A percentile compares a stretch with the other conserved stretches of the same genome.
Conservation (phyloP, 176 grass and related monocot genomes). For the Dactylis glomerata region DNA sequence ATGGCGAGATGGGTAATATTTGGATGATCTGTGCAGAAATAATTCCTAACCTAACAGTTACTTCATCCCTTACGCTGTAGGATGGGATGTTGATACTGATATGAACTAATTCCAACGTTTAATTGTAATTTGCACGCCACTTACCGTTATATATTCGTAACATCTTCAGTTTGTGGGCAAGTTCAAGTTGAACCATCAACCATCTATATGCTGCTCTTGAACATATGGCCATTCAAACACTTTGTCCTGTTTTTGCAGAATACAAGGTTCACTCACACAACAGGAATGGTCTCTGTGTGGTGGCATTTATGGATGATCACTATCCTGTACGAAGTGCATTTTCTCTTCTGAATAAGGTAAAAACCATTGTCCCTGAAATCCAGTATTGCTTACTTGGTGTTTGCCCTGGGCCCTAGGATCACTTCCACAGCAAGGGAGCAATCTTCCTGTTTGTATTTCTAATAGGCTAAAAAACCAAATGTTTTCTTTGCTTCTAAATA, state of each 20-base stretch:
- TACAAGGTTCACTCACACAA: slow-evolving; percentile 95
- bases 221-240: not conserved
- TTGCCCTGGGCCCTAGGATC: not conserved
- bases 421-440: not conserved
- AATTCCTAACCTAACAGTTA: not conserved
- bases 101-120: not conserved
- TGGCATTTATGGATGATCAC: slow-evolving; percentile 97
- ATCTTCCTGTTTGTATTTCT: not conserved
- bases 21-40: not conserved
- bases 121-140: not conserved
- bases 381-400: not conserved
- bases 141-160: not conserved
- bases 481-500: not conserved
- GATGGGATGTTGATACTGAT: not conserved
- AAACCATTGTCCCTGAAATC: not conserved
- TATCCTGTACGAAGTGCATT: slow-evolving; percentile 94
- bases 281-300: slow-evolving; percentile 68
- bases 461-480: not conserved
- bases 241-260: slow-evolving; percentile 40
- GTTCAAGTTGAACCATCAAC: not conserved
- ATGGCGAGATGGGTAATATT: not conserved
- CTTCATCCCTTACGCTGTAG: not conserved
- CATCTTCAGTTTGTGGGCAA: not conserved
- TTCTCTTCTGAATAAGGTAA: slow-evolving; percentile 88
- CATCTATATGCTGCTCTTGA: not conserved